These are phyloP conservation scores for Hortiboletus rubellus DNA, from an alignment of 1,284 basidiomycete species.

Conservation along the genomic window DNA sequence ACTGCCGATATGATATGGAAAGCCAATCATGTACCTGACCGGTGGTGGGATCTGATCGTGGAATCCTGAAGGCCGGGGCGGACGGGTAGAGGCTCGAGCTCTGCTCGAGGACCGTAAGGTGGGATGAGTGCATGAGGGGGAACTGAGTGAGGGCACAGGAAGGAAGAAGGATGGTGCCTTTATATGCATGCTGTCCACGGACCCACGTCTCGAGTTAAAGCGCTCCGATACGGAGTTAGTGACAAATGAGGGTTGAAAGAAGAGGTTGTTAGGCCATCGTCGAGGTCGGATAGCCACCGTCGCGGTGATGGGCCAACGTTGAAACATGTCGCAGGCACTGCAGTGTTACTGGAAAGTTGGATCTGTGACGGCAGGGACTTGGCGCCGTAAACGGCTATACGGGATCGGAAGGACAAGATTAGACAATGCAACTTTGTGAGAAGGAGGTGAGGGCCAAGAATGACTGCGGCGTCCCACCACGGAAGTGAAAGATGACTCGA, in stretches of 20 bases:
- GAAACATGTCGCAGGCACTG: slow-evolving; percentile 40
- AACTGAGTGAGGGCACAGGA: slow-evolving; percentile 5
- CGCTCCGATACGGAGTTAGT: slow-evolving; percentile 31
- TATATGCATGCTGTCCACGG: slow-evolving; percentile 34
- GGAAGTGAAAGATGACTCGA: slow-evolving; percentile 21
- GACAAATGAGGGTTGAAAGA: slow-evolving; percentile 30
- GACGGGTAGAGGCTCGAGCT: slow-evolving; percentile 46
- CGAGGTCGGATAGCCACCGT: slow-evolving; percentile 34
- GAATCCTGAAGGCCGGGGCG: slow-evolving; percentile 51
- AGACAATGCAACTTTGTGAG: slow-evolving; percentile 19
- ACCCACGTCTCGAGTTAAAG: slow-evolving; percentile 16
- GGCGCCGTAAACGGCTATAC: slow-evolving; percentile 26
- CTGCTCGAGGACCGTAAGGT: slow-evolving; percentile 52
- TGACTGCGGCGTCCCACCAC: slow-evolving; percentile 24
- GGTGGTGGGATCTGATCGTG: slow-evolving; percentile 39
- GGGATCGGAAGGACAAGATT: slow-evolving; percentile 27
- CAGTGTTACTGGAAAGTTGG: slow-evolving; percentile 24
- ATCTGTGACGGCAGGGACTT: slow-evolving; percentile 31
- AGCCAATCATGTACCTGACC: slow-evolving; percentile 46
- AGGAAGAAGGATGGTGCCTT: slow-evolving; percentile 15
- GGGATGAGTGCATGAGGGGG: slow-evolving; percentile 41
- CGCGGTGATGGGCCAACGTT: slow-evolving; percentile 35
- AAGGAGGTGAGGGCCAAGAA: slow-evolving; percentile 13
- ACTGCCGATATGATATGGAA: slow-evolving; percentile 52
- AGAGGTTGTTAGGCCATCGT: slow-evolving; percentile 29